These are phyloP conservation scores for Gracilaria gracilis DNA, from an alignment of 23 red algal genomes.

Conservation along the genomic window DNA sequence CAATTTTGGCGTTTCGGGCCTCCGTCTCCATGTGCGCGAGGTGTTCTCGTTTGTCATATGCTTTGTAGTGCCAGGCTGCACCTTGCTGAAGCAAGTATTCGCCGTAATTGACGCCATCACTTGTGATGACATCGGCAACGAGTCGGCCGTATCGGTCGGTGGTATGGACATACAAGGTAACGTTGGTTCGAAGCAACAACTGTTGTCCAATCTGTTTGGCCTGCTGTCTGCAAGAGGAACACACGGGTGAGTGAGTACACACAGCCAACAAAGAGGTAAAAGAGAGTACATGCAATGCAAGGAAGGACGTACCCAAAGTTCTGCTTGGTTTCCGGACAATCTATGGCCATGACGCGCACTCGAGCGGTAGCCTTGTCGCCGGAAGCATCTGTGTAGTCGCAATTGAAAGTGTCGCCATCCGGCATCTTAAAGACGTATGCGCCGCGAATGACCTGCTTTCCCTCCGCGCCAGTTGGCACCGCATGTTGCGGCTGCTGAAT, in stretches of 20 bases:
- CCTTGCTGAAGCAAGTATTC: slow-evolving; percentile 54
- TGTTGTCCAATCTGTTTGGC: slow-evolving; percentile 53
- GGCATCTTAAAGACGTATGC: slow-evolving; percentile 69
- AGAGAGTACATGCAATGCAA: neutral
- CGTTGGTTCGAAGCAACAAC: slow-evolving; percentile 30
- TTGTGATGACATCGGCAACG: slow-evolving; percentile 67
- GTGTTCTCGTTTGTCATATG: slow-evolving; percentile 53
- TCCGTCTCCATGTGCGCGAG: slow-evolving; percentile 39
- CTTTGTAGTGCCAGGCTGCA: slow-evolving; percentile 74
- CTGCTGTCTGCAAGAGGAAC: slow-evolving; percentile 1
- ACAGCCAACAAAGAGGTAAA: neutral
- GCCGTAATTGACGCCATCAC: slow-evolving; percentile 41
- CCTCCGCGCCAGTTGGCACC: slow-evolving; percentile 8
- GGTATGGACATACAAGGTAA: slow-evolving; percentile 57
- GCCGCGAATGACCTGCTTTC: slow-evolving; percentile 13
- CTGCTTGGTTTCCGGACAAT: slow-evolving; percentile 71
- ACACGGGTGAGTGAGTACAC: neutral
- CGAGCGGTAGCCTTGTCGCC: slow-evolving; percentile 52
- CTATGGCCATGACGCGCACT: slow-evolving; percentile 72
- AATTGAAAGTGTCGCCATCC: slow-evolving; percentile 73
- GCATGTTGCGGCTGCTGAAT: slow-evolving; percentile 38
- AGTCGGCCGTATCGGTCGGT: slow-evolving; percentile 68
- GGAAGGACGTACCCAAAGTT: slow-evolving; percentile 53
- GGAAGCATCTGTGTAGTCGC: slow-evolving; percentile 19
- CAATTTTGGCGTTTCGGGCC: slow-evolving; percentile 27